These are phyloP conservation scores for Globisporangium polare DNA, from an alignment of 352 stramenopile species.

Conservation along the genomic window DNA sequence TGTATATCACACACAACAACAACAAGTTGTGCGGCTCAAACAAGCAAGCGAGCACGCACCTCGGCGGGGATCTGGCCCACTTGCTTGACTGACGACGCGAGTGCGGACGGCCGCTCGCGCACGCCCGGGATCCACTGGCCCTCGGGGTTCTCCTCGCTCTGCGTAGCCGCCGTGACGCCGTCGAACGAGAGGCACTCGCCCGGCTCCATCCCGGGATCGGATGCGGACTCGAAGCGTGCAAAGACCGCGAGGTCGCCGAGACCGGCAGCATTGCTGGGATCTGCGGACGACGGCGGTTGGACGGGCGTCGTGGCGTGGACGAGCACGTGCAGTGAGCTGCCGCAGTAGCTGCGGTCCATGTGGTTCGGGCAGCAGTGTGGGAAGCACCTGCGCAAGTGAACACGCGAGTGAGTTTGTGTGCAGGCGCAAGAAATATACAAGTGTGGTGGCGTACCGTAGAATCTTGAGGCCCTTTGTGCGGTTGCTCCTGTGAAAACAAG, in stretches of 20 bases:
- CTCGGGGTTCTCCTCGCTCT: conserved; percentile 56
- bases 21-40: background rate
- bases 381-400: conserved; percentile 20
- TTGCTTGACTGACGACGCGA: conserved; percentile 18
- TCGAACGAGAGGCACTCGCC: conserved; percentile 46
- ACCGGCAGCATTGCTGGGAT: conserved; percentile 6
- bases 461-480: conserved; percentile 75
- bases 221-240: conserved; percentile 30
- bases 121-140: conserved; percentile 52
- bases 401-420: conserved; percentile 1
- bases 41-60: conserved; percentile 3
- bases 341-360: conserved; percentile 35
- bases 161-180: conserved; percentile 27
- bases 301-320: conserved; percentile 10
- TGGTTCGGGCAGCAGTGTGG: conserved; percentile 36
- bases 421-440: background rate
- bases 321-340: conserved; percentile 22
- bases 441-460: conserved; percentile 24
- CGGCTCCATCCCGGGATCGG: conserved; percentile 23
- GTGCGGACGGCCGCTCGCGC: conserved; percentile 34
- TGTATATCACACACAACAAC: background rate
- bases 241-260: conserved; percentile 24
- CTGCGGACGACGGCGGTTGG: background rate
- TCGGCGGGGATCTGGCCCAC: background rate
- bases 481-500: conserved; percentile 37